Conservation (phyloP, 345 rosid species). For the Raphanus sativus region DNA sequence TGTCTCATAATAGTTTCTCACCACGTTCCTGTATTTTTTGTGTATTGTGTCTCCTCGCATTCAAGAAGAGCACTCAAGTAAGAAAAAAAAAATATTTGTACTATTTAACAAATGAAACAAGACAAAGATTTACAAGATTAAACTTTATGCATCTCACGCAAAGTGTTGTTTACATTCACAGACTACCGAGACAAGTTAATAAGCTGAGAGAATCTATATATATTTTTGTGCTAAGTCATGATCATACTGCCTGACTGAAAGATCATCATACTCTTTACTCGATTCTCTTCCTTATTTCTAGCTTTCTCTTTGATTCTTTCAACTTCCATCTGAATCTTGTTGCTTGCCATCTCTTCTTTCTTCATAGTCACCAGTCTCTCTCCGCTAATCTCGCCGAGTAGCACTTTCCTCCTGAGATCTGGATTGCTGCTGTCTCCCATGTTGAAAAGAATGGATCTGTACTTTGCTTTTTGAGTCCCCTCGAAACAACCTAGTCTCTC, state of each 20-base stretch:
- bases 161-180: too few species aligned
- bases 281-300: constrained; percentile 4
- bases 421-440: constrained; percentile 27
- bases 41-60: too few species aligned
- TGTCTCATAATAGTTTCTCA: constrained; percentile 64
- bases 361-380: constrained; percentile 18
- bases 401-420: constrained; percentile 27
- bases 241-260: background rate
- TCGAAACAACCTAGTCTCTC: background rate
- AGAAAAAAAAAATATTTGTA: too few species aligned
- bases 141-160: too few species aligned
- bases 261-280: constrained; percentile 3
- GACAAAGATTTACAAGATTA: too few species aligned
- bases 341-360: constrained; percentile 21
- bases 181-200: too few species aligned
- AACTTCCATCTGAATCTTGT: constrained; percentile 22
- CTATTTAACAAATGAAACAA: too few species aligned
- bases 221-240: background rate
- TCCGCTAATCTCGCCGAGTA: constrained; percentile 17
- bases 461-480: constrained; percentile 10
- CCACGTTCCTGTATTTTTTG: constrained; percentile 74
- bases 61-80: too few species aligned
- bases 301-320: constrained; percentile 19
- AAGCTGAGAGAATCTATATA: background rate
- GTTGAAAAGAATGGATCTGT: constrained; percentile 26